Percentiles rank a stretch among this genome's conserved stretches.
These are phyloP conservation scores for Pythium sukuiense DNA, from an alignment of 352 stramenopile genomes.

Conservation along the genomic window DNA sequence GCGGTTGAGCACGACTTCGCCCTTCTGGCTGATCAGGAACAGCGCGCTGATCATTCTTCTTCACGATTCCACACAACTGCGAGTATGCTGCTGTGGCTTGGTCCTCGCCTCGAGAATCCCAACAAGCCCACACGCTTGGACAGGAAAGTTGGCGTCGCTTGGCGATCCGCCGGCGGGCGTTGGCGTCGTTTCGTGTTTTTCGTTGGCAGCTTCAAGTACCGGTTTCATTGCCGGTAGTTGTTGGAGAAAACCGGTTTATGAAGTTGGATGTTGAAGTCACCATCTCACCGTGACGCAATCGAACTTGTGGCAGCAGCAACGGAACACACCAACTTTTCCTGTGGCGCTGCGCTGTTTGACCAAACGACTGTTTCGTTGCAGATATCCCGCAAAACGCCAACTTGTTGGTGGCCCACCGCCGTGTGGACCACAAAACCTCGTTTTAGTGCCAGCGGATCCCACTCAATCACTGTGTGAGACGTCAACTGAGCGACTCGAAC, in stretches of 20 bases:
- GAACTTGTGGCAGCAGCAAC: conserved; percentile 5
- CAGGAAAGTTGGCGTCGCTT: conserved; percentile 20
- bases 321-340: conserved; percentile 19
- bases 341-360: conserved; percentile 22
- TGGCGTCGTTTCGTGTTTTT: conserved; percentile 23
- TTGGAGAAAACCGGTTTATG: conserved; percentile 1
- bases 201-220: conserved; percentile 19
- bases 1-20: conserved; percentile 78
- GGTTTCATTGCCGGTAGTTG: conserved; percentile 16
- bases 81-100: not conserved
- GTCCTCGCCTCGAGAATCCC: not conserved
- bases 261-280: conserved; percentile 22
- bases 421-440: conserved; percentile 12
- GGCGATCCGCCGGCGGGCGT: conserved; percentile 10
- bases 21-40: conserved; percentile 83
- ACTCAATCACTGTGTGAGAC: conserved; percentile 18
- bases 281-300: conserved; percentile 15
- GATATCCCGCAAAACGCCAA: not conserved
- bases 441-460: conserved; percentile 14
- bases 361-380: conserved; percentile 20
- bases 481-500: conserved; percentile 4
- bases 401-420: conserved; percentile 14
- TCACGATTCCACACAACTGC: not conserved
- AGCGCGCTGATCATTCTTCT: conserved; percentile 71
- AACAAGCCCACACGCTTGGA: not conserved